A percentile compares a stretch with the other conserved stretches of the same genome.
Conservation (phyloP, 495 filamentous ascomycete species). For the Clavariopsis aquatica region DNA sequence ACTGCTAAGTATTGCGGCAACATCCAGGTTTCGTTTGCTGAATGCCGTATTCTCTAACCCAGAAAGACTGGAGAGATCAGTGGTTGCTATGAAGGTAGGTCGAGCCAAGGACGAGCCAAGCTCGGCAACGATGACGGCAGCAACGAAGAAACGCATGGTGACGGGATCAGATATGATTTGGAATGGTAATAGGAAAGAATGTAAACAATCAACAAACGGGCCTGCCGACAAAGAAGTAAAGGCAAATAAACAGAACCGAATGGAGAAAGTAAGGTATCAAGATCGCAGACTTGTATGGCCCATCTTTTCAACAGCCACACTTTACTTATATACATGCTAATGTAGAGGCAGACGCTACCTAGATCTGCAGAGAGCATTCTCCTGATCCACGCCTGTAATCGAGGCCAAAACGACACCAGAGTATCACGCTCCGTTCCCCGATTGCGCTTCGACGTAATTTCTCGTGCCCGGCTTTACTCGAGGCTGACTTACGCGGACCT, state of each 20-base stretch:
- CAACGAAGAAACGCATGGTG: conserved; percentile 1
- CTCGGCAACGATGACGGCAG: neutral
- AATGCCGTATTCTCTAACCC: neutral
- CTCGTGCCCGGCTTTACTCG: neutral
- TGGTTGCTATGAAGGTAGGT: neutral
- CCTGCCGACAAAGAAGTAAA: neutral
- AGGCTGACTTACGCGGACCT: neutral
- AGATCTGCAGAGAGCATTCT: neutral
- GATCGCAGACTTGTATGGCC: neutral
- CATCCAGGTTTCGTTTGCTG: neutral
- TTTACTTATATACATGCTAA: neutral
- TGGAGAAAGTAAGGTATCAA: neutral
- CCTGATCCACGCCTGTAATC: neutral
- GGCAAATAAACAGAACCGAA: neutral
- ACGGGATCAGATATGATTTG: neutral
- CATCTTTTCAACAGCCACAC: neutral
- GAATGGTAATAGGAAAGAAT: neutral
- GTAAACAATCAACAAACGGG: neutral
- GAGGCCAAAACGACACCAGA: neutral
- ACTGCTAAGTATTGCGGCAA: neutral
- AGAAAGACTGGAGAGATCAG: neutral
- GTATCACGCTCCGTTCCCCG: neutral
- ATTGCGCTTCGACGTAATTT: neutral
- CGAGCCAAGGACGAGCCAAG: conserved; percentile 1
- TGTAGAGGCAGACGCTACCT: neutral